Base-by-base conservation (phyloP, 2,329 filamentous ascomycete genomes). In the Aphanoascus verrucosus region DNA sequence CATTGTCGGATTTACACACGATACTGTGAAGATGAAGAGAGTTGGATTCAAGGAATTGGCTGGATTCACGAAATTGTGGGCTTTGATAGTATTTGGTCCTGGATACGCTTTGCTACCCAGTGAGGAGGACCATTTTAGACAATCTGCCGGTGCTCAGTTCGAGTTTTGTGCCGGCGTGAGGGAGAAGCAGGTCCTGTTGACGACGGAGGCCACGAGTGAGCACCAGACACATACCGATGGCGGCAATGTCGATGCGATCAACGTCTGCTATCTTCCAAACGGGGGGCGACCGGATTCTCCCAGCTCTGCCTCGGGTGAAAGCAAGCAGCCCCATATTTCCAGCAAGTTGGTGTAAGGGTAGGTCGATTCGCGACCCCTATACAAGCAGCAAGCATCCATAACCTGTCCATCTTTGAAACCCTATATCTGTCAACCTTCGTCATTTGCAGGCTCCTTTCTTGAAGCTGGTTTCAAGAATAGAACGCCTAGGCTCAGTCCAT, bases 1-100 rank as follows among this genome's bases (percentile, higher is more conserved):
- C n/a, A 32, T 54, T 17, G 44, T 54, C n/a, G 52, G 52, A 20
- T 54, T 54, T 35, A 54, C 52, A 31, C 52, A 54, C 43, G 42
- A 54, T 12, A 54, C 52, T 12, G 52, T 49, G 37, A 23, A 49
- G 11, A 54, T 54, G 52, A 49, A 49, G 32, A 54, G 20, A 14
- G 45, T 54, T 9, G 52, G 52, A 7, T 9, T 54, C 15, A n/a
- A n/a, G 23, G 52, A 54, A 49, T 31, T 54, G 44, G 45, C 44
- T 28, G 34, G 32, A 32, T 43, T 49, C 44, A 49, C 52, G 35
- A 54, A 54, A 31, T 40, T 54, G 11, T 54, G 52, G 52, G 52
- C 44, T n/a, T 54, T 54, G 23, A 23, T 49, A 3, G 20, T 54
- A 5, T 54, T 54, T 43, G 52, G 52, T 12, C 52, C 52, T 32